A percentile compares a stretch with the other conserved stretches of the same genome.
Evolutionary conservation across 441 rosid species (phyloP).

Genomic region (Adansonia gregorii): DNA sequence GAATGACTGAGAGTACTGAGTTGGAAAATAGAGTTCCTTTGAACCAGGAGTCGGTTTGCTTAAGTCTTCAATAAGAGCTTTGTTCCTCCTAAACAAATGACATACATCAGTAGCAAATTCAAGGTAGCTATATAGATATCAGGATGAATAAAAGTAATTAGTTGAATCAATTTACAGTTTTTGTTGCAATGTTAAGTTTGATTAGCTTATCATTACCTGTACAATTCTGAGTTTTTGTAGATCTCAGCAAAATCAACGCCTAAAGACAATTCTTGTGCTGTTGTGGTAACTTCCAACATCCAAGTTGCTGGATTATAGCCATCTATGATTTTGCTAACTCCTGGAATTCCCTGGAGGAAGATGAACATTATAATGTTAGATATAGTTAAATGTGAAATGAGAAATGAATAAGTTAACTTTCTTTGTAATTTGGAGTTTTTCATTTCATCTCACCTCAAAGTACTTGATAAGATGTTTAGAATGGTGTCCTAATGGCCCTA

Average conservation of each 20-base stretch:
- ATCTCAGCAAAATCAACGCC: slow-evolving; percentile 61
- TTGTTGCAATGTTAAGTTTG: not conserved
- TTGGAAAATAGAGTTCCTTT: slow-evolving; percentile 64
- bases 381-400: not conserved
- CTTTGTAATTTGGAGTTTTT: not conserved
- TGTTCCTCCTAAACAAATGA: slow-evolving; percentile 62
- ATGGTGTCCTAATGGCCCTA: slow-evolving; percentile 76
- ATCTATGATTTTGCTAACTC: slow-evolving; percentile 64
- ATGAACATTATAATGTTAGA: not conserved
- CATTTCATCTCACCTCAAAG: slow-evolving; percentile 57
- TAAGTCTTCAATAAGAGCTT: slow-evolving; percentile 59
- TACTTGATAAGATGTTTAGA: slow-evolving; percentile 61
- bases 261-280: slow-evolving; percentile 61
- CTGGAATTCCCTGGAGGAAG: slow-evolving; percentile 53
- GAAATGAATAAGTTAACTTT: not conserved
- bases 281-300: slow-evolving; percentile 75
- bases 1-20: slow-evolving; percentile 63
- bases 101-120: not conserved
- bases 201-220: slow-evolving; percentile 45
- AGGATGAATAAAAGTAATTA: not conserved
- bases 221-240: slow-evolving; percentile 65
- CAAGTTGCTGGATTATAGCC: slow-evolving; percentile 92
- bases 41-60: slow-evolving; percentile 61
- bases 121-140: not conserved
- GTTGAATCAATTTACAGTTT: not conserved